phyloP scores from a whole-genome alignment of 176 grass and related monocot genomes.

The Raddia distichophylla region DNA sequence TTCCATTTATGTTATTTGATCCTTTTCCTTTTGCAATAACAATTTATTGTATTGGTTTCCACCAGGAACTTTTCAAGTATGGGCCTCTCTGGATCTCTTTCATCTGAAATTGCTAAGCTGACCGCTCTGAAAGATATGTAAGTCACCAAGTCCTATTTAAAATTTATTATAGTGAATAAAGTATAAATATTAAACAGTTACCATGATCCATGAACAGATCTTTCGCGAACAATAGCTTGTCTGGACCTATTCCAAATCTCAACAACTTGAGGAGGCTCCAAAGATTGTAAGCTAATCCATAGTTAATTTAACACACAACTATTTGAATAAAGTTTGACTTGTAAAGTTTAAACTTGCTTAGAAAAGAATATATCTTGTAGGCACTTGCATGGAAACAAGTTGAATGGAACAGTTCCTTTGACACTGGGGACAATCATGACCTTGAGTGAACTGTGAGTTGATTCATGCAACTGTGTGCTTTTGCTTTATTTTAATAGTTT shows the following conservation, averaged over 20 bases:
- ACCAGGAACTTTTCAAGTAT: conserved; percentile 84
- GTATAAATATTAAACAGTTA: conserved; percentile 37
- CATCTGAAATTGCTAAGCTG: conserved; percentile 64
- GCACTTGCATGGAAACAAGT: conserved; percentile 79
- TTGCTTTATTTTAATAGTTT: conserved; percentile 13
- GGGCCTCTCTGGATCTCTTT: conserved; percentile 68
- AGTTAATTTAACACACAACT: conserved; percentile 1
- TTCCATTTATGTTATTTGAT: conserved; percentile 32
- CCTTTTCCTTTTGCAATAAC: conserved; percentile 22
- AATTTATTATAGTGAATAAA: conserved; percentile 30
- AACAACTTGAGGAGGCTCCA: conserved; percentile 55
- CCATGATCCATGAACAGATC: conserved; percentile 58
- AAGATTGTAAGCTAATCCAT: conserved; percentile 59
- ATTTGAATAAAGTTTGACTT: neutral
- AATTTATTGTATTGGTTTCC: conserved; percentile 39
- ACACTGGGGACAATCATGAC: conserved; percentile 50
- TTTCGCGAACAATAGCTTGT: conserved; percentile 74
- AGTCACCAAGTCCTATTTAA: conserved; percentile 49
- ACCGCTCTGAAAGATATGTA: conserved; percentile 84
- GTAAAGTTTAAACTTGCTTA: conserved; percentile 29
- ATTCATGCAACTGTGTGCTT: conserved; percentile 38
- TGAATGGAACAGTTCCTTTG: conserved; percentile 60
- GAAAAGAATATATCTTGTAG: conserved; percentile 51
- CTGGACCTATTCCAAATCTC: conserved; percentile 77
- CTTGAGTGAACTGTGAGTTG: conserved; percentile 79